Evolutionary conservation across 192 early-diverging fungal species (phyloP).

Genomic region (Spizellomyces punctatus): DNA sequence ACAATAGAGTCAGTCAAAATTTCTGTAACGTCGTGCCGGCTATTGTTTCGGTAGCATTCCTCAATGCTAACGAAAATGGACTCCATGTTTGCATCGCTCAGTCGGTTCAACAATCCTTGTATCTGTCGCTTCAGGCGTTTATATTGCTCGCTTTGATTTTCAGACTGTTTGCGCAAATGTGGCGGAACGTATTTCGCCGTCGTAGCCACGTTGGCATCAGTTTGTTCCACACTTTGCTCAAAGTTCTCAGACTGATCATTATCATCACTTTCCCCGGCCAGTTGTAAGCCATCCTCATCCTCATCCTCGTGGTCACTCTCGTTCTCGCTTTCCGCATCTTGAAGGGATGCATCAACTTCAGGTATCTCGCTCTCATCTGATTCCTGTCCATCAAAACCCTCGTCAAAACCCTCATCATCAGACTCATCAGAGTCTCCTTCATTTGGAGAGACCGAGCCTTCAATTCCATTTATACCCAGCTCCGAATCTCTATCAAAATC

Average conservation of each 20-base stretch:
- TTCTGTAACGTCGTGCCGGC: conserved; percentile 80
- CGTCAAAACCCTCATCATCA: not conserved
- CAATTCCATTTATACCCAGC: too few relatives aligned
- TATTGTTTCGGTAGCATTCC: conserved; percentile 69
- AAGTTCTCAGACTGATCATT: too few relatives aligned
- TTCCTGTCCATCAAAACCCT: too few relatives aligned
- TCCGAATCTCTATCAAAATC: conserved; percentile 38
- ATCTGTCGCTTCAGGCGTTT: conserved; percentile 75
- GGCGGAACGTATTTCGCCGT: conserved; percentile 86
- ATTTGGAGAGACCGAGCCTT: not conserved
- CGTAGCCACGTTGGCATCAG: not conserved
- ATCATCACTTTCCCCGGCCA: too few relatives aligned
- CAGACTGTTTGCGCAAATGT: conserved; percentile 63
- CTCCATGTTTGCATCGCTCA: conserved; percentile 92
- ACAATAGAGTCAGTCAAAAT: conserved; percentile 79
- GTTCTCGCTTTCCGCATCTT: conserved; percentile 14
- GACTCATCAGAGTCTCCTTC: conserved; percentile 11
- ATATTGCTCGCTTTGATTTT: conserved; percentile 67
- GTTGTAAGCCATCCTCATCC: conserved; percentile 19
- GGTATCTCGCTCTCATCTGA: conserved; percentile 12
- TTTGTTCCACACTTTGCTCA: too few relatives aligned
- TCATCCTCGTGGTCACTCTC: conserved; percentile 26
- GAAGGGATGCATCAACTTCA: conserved; percentile 21
- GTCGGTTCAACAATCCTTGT: conserved; percentile 85
- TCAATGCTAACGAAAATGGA: conserved; percentile 82